Evolutionary conservation across 2,329 filamentous ascomycete species (phyloP).

Genomic region (Phyllachora maydis): DNA sequence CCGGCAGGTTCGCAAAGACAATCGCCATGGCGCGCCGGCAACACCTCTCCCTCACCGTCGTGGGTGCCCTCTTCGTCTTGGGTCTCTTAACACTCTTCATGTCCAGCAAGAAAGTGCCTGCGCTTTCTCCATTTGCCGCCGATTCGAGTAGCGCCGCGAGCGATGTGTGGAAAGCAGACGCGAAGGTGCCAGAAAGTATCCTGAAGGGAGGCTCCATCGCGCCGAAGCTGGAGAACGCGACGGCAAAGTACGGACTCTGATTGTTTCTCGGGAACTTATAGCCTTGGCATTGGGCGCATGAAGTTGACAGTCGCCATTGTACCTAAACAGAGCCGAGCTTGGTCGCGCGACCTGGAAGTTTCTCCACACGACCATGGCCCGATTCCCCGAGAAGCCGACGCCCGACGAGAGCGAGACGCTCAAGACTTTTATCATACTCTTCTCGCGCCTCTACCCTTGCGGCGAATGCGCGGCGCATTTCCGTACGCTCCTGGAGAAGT

Average conservation of each 20-base stretch:
- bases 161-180: conserved; percentile 6
- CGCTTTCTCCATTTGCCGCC: conserved; percentile 1
- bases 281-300: too few species aligned
- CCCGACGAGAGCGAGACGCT: conserved; percentile 40
- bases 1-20: too few species aligned
- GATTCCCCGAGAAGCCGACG: conserved; percentile 45
- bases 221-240: conserved; percentile 66
- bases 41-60: conserved; percentile 29
- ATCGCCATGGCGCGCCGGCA: conserved; percentile 35
- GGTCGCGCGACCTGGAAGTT: conserved; percentile 51
- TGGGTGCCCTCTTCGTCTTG: conserved; percentile 32
- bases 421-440: conserved; percentile 43
- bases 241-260: conserved; percentile 37
- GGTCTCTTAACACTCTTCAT: conserved; percentile 38
- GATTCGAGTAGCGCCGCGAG: conserved; percentile 3
- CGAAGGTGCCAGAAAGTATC: conserved; percentile 24
- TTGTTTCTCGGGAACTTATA: conserved; percentile 3
- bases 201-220: conserved; percentile 54
- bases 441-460: conserved; percentile 49
- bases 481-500: conserved; percentile 36
- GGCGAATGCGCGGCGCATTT: conserved; percentile 52
- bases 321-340: conserved; percentile 40
- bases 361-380: conserved; percentile 49
- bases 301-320: too few species aligned
- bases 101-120: conserved; percentile 11